Evolutionary conservation across 192 early-diverging fungal genomes (phyloP).

Genomic region (Coemansia sp.): DNA sequence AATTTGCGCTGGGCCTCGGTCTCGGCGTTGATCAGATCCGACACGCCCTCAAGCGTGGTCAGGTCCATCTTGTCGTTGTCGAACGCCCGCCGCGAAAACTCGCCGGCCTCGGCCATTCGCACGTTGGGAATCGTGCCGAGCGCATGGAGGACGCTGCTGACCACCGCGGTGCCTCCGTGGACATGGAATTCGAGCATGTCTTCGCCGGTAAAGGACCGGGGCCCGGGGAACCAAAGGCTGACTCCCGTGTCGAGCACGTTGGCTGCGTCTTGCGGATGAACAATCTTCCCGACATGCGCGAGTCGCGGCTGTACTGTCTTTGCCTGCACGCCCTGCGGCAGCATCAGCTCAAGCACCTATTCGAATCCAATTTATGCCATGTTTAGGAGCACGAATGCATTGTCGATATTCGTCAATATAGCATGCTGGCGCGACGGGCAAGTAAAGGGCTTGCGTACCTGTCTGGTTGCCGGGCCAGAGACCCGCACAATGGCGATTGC

Average conservation of each 20-base stretch:
- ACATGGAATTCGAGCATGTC: constrained; percentile 73
- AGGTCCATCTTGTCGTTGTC: constrained; percentile 72
- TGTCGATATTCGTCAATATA: background rate
- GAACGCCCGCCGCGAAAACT: constrained; percentile 74
- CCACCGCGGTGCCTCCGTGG: constrained; percentile 72
- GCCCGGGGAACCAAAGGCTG: constrained; percentile 40
- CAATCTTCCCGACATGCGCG: constrained; percentile 13
- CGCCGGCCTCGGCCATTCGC: constrained; percentile 70
- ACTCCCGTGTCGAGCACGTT: constrained; percentile 59
- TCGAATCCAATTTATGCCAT: background rate
- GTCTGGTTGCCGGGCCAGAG: constrained; percentile 57
- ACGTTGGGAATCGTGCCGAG: constrained; percentile 48
- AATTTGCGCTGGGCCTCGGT: constrained; percentile 69
- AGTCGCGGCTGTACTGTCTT: constrained; percentile 2
- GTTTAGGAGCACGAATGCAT: background rate
- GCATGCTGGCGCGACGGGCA: too few relatives aligned
- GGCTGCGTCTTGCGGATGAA: constrained; percentile 30
- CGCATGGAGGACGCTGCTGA: constrained; percentile 56
- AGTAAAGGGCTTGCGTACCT: too few relatives aligned
- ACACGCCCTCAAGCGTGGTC: constrained; percentile 68
- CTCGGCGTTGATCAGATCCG: constrained; percentile 76
- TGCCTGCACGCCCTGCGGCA: background rate
- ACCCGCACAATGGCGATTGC: constrained; percentile 76
- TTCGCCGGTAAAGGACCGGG: constrained; percentile 72
- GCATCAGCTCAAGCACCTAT: constrained; percentile 12